These are phyloP conservation scores for Carex pumila DNA, from an alignment of 176 grass and related monocot species.

Conservation along the genomic window DNA sequence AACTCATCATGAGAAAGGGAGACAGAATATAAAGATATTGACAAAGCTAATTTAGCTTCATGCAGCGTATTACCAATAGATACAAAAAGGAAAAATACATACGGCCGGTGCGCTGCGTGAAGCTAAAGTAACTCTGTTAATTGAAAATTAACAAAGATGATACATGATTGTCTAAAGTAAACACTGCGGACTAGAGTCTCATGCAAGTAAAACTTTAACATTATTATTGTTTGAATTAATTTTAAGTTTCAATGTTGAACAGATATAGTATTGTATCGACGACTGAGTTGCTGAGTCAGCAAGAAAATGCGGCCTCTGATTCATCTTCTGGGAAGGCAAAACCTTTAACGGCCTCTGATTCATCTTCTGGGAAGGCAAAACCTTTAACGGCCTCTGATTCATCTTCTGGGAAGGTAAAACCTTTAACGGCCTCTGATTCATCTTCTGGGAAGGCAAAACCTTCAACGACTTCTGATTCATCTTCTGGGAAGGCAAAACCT, in stretches of 20 bases:
- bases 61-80: no score
- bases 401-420: conserved; percentile 12
- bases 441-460: conserved; percentile 17
- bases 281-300: conserved; percentile 5
- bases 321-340: conserved; percentile 17
- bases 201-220: neutral
- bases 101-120: no score
- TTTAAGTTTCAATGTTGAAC: neutral
- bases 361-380: conserved; percentile 15
- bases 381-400: neutral
- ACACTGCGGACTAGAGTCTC: no score
- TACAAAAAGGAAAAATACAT: no score
- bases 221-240: neutral
- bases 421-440: neutral
- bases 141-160: no score
- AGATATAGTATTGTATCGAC: conserved; percentile 19
- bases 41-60: no score
- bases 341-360: neutral
- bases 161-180: no score
- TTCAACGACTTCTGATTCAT: neutral
- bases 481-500: conserved; percentile 10
- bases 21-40: no score
- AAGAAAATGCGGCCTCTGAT: neutral
- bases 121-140: no score
- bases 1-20: no score